Conservation (phyloP, 768 basidiomycete genomes). For the Termitomyces sp. region DNA sequence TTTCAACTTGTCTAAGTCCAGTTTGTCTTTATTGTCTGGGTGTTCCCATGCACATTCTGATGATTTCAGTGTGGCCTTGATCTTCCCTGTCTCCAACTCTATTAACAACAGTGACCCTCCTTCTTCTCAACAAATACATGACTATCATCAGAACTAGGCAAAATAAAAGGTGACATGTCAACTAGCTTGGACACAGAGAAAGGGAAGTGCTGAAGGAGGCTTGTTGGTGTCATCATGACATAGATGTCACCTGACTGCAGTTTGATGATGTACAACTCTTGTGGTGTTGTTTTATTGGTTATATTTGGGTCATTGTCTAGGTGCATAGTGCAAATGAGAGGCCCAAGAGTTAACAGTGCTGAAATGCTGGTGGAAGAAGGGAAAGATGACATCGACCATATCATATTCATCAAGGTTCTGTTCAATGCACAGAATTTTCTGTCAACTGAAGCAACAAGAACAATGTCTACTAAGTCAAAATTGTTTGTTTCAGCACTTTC, state of each 20-base stretch:
- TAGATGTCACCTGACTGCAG: slow-evolving; percentile 94
- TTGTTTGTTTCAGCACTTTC: slow-evolving; percentile 31
- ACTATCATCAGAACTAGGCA: slow-evolving; percentile 54
- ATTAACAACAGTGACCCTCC: slow-evolving; percentile 74
- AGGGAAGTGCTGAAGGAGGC: slow-evolving; percentile 81
- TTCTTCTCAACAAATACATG: slow-evolving; percentile 89
- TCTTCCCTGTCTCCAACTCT: slow-evolving; percentile 74
- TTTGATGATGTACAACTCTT: slow-evolving; percentile 90
- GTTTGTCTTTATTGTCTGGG: slow-evolving; percentile 40
- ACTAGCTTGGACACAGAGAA: slow-evolving; percentile 92
- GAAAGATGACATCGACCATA: slow-evolving; percentile 86
- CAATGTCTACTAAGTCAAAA: slow-evolving; percentile 71
- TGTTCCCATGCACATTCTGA: slow-evolving; percentile 79
- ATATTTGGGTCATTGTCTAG: slow-evolving; percentile 53
- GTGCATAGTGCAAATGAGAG: slow-evolving; percentile 73
- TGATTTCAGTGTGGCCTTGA: slow-evolving; percentile 72
- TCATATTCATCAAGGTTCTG: slow-evolving; percentile 70
- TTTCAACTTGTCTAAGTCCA: slow-evolving; percentile 42
- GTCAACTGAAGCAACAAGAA: slow-evolving; percentile 90
- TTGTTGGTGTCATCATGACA: slow-evolving; percentile 66
- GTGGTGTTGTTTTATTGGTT: slow-evolving; percentile 44
- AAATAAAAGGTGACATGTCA: slow-evolving; percentile 82
- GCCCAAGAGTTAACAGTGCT: slow-evolving; percentile 55
- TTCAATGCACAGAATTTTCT: slow-evolving; percentile 94
- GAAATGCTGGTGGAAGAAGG: slow-evolving; percentile 34